Evolutionary conservation across 352 stramenopile genomes (phyloP).

Genomic region (Pythium biforme): DNA sequence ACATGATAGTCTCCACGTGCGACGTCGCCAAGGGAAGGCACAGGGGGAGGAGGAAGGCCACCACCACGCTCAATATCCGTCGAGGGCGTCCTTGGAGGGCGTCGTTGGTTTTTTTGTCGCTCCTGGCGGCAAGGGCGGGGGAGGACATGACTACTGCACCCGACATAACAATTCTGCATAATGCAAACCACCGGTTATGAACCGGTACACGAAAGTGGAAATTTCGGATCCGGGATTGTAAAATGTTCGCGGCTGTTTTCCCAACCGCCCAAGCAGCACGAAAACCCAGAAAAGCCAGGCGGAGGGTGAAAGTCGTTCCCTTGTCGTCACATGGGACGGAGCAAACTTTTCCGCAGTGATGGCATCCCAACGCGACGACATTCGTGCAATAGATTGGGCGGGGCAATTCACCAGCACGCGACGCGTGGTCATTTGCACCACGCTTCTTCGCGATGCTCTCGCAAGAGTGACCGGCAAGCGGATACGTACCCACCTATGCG

Average conservation of each 20-base stretch:
- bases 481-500: no score
- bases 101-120: constrained; percentile 1
- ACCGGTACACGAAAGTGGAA: constrained; percentile 8
- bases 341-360: neutral
- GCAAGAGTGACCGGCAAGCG: neutral
- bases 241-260: neutral
- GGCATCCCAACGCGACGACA: neutral
- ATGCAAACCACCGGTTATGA: neutral
- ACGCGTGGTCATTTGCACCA: neutral
- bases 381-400: neutral
- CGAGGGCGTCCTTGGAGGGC: neutral
- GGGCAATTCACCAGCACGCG: neutral
- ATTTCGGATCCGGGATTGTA: constrained; percentile 1
- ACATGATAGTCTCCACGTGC: constrained; percentile 35
- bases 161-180: neutral
- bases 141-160: neutral
- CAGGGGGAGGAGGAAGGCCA: neutral
- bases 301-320: neutral
- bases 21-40: neutral
- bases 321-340: constrained; percentile 12
- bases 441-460: neutral
- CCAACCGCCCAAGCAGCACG: constrained; percentile 5
- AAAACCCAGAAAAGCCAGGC: constrained; percentile 1
- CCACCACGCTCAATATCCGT: no score
- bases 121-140: neutral